Percentiles rank a stretch among this genome's conserved stretches.
These are phyloP conservation scores for Aphanocladium album DNA, from an alignment of 2,329 filamentous ascomycete species.

Conservation along the genomic window DNA sequence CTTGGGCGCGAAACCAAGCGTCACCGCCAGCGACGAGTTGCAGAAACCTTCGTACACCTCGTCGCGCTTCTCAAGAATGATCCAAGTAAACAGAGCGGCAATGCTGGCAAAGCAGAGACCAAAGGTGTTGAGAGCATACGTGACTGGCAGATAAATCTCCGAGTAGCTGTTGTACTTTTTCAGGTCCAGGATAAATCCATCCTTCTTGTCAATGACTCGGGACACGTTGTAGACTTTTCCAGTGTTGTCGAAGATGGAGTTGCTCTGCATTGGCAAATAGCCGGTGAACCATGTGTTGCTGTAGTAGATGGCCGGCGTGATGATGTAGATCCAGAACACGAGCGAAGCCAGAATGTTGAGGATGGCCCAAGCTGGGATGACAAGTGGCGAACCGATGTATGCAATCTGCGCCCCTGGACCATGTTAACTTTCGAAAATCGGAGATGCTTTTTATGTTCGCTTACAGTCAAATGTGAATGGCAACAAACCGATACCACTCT, in stretches of 20 bases:
- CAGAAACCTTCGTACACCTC: constrained; percentile 18
- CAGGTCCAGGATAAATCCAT: constrained; percentile 37
- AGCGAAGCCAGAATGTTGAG: constrained; percentile 42
- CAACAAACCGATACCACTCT: constrained; percentile 33
- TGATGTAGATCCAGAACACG: constrained; percentile 43
- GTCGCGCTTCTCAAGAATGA: constrained; percentile 26
- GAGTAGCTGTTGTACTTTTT: constrained; percentile 48
- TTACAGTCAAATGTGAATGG: constrained; percentile 39
- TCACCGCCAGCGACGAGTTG: constrained; percentile 8
- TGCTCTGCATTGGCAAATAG: constrained; percentile 47
- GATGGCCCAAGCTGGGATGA: constrained; percentile 40
- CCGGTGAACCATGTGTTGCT: constrained; percentile 46
- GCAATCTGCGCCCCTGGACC: constrained; percentile 25
- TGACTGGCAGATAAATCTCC: constrained; percentile 41
- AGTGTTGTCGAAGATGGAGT: constrained; percentile 50
- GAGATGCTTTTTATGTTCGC: background rate
- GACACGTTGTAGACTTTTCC: constrained; percentile 44
- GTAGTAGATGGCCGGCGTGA: constrained; percentile 41
- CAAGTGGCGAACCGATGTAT: constrained; percentile 36
- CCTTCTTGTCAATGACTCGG: constrained; percentile 40
- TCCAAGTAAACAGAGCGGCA: constrained; percentile 30
- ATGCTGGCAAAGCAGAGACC: constrained; percentile 50
- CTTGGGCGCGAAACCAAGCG: background rate
- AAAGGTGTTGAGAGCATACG: constrained; percentile 42
- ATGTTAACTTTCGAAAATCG: background rate